Base-by-base conservation (phyloP, 345 rosid species). In the Aurinia saxatilis region DNA sequence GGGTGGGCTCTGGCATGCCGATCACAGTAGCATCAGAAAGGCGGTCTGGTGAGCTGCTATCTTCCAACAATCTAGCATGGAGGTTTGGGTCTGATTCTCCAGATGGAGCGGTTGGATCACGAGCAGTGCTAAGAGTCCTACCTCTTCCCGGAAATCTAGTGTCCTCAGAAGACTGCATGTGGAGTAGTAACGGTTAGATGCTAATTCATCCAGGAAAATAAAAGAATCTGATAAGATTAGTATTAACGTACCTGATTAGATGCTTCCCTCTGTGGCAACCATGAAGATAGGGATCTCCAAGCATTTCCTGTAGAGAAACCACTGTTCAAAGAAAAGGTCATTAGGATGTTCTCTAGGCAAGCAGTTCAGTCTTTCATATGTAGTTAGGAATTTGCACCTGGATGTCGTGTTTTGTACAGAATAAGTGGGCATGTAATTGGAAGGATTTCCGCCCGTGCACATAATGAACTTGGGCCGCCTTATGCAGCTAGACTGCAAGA, bases 401-500 rank as follows among this genome's bases (percentile, higher is more conserved):
- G 96, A 60, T 52, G 84, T 41, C 9, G 84, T 74, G 58, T 61
- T 84, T 65, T 85, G 96, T 63, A 46, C 72, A 5, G 87, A 39
- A 80, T 77, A 78, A 51, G 96, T 79, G 19, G 99, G 95, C 36
- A 87, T 73, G 81, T 80, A 75, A 52, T 81, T 82, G 14, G 84
- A 66, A 58, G 91, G 71, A 49, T 68, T 87, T 23, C 91, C 99
- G 10, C 97, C 96, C 50, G 96, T 82, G 83, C 90, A 87, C 79
- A 90, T 67, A 60, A 90, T 85, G 79, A 81, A 93, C 57, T 90
- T 93, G 37, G 96, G 95, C 51, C 95, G 76, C 70, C 99, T 81
- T 46, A 84, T 67, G 23, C 88, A 90, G 54, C 87, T 71, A 38
- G 97, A 78, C 97, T 93, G 90, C 33, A 73, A 67, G 50, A 45